Conservation (phyloP, 1,139 yeast species). For the Candida smagusa region DNA sequence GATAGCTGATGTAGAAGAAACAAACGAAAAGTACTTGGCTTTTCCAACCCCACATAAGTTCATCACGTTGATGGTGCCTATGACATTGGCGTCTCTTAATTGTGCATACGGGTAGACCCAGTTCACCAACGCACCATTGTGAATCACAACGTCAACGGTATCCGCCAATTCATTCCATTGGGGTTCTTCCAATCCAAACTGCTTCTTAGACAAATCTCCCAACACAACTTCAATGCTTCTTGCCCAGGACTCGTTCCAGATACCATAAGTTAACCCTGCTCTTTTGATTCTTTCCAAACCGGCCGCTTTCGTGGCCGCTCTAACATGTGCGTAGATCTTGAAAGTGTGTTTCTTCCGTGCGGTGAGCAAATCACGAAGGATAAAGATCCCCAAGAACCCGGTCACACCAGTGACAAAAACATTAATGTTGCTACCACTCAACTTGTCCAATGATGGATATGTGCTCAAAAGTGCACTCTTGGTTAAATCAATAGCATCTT, state of each 20-base stretch:
- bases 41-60: constrained; percentile 76
- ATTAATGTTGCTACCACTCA: constrained; percentile 43
- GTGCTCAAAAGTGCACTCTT: constrained; percentile 40
- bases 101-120: constrained; percentile 97
- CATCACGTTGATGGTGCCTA: constrained; percentile 82
- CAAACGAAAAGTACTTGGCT: constrained; percentile 84
- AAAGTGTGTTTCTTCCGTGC: constrained; percentile 40
- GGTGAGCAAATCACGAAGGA: constrained; percentile 69
- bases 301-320: constrained; percentile 67
- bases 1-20: constrained; percentile 89
- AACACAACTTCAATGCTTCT: constrained; percentile 64
- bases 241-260: constrained; percentile 69
- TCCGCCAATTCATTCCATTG: constrained; percentile 59
- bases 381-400: constrained; percentile 92
- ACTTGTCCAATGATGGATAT: constrained; percentile 27
- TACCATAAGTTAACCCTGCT: constrained; percentile 82
- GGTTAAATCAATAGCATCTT: constrained; percentile 69
- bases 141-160: constrained; percentile 77
- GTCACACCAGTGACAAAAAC: constrained; percentile 94
- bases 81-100: constrained; percentile 88
- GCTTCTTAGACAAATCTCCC: constrained; percentile 72
- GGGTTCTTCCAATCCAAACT: constrained; percentile 64
- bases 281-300: constrained; percentile 75
- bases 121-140: constrained; percentile 97
- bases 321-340: constrained; percentile 81